Percentiles rank a stretch among this genome's conserved stretches.
phyloP scores from a whole-genome alignment of 257 asterid species.

The Phtheirospermum japonicum region DNA sequence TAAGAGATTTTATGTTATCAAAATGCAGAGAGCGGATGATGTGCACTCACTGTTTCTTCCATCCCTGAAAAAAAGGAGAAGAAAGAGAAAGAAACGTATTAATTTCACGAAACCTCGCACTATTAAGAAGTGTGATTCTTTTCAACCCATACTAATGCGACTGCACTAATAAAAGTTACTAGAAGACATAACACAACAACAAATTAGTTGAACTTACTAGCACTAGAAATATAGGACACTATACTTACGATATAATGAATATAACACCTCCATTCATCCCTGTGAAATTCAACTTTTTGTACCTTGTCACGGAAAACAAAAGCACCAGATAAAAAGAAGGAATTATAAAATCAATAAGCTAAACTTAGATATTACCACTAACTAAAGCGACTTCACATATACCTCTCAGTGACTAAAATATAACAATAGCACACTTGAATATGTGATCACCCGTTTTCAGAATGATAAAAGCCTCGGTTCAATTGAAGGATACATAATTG shows the following conservation, averaged over 20 bases:
- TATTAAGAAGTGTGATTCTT: neutral
- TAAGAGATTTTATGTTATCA: constrained; percentile 14
- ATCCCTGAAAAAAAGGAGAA: constrained; percentile 58
- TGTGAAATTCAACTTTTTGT: constrained; percentile 35
- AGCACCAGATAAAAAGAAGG: neutral
- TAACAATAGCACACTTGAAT: too few species aligned
- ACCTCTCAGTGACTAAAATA: too few species aligned
- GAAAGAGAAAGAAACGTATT: constrained; percentile 1
- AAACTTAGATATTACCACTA: neutral
- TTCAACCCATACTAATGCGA: constrained; percentile 12
- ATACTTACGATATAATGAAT: constrained; percentile 73
- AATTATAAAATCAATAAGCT: constrained; percentile 15
- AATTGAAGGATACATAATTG: neutral
- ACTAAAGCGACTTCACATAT: too few species aligned
- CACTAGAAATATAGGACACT: constrained; percentile 1
- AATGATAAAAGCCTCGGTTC: neutral
- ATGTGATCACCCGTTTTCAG: too few species aligned
- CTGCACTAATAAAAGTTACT: constrained; percentile 19
- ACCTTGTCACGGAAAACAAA: constrained; percentile 39
- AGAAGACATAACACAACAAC: constrained; percentile 5
- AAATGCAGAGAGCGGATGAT: constrained; percentile 22
- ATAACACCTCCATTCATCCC: constrained; percentile 48
- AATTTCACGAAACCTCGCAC: constrained; percentile 5
- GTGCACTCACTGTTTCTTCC: constrained; percentile 70
- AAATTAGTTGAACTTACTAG: constrained; percentile 12